Evolutionary conservation across 371 early-diverging fungal genomes (phyloP), one percentile per base, ranked within the genome.

Genomic region (Mucor mucedo): DNA sequence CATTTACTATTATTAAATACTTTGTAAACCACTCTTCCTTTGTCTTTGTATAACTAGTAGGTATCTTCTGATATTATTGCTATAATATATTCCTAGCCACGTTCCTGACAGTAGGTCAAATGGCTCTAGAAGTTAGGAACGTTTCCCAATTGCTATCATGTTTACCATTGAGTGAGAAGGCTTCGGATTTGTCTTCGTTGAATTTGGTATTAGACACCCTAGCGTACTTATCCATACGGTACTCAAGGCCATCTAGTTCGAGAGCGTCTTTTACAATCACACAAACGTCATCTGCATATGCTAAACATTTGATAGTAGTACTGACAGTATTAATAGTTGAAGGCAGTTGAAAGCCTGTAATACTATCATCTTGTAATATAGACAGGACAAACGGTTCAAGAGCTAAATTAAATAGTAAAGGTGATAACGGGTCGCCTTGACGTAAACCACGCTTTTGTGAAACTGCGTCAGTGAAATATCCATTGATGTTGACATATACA

Each of bases 401-500:
- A 10, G 63, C 57, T 0, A 68, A 13, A 13, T 68, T 68, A 35
- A 52, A 68, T 3, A 68, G 39, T 1, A 68, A 32, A 0, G 68
- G 68, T 6, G 59, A 62, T 3, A 62, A 39, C 1, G 50, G 49
- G 11, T 62, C 62, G 10, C 48, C 62, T 27, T 62, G 62, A 5
- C 48, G 13, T 33, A 66, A 44, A 4, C 66, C 66, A 11, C 57
- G 40, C 55, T 50, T 2, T 66, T 65, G 3, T n/a, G 2, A 9
- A 0, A 69, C 32, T 0, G 62, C 41, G 2, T 21, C 27, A 0
- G 65, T 45, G 9, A 65, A 56, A 9, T 53, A 54, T 0, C 71
- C 71, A 49, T 74, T 78, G 53, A 70, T 50, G 14, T 66, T 65
- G 30, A 59, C 16, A 3, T 30, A 16, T 0, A 60, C 30, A 0